Base-by-base conservation (phyloP, 495 filamentous ascomycete genomes). In the Penicillium cosmopolitanum region DNA sequence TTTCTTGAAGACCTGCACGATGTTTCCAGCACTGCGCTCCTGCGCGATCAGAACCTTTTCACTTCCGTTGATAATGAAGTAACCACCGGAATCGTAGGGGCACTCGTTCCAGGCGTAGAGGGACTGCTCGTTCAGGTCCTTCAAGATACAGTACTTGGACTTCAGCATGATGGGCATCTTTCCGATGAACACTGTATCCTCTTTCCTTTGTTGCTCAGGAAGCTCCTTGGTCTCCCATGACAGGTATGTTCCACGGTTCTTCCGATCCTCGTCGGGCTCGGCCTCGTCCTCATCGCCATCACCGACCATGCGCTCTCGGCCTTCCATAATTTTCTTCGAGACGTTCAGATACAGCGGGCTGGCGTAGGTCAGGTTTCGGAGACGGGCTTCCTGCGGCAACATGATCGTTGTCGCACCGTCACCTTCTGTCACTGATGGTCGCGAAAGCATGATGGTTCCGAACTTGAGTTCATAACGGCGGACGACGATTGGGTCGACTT, bases 21-120 rank as follows among this genome's bases (percentile, higher is more conserved):
- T 98, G 66, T 98, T 99, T 66, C 93, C 96, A 16, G 96, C 96
- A 64, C 91, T 96, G 25, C 95, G 88, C 73, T 99, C 95, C 73
- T 99, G 95, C 1, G 96, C 96, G 60, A 99, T 98, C 59, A 99
- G 73, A 19, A 99, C 95, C 82, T 99, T 99, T 72, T 99, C 95
- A 71, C 91, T 95, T n/a, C 95, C 95, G 76, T 98, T 99, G 77
- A 99, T 98, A 60, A 99, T 89, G 73, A 99, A 99, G 65, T 99
- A 99, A 56, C 95, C 95, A 50, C 95, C 95, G 63, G 95, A 94
- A 68, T 99, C 95, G 72, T 96, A 98, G 0, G 96, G 95, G 56
- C 95, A 99, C 74, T 99, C 95, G 68, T 94, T 94, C 74, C 91
- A 87, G 11, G 86, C 79, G 67, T 94, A 96, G 1, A 98, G 81